Base-by-base conservation (phyloP, 140 eudicot species). In the Bidens hawaiensis region DNA sequence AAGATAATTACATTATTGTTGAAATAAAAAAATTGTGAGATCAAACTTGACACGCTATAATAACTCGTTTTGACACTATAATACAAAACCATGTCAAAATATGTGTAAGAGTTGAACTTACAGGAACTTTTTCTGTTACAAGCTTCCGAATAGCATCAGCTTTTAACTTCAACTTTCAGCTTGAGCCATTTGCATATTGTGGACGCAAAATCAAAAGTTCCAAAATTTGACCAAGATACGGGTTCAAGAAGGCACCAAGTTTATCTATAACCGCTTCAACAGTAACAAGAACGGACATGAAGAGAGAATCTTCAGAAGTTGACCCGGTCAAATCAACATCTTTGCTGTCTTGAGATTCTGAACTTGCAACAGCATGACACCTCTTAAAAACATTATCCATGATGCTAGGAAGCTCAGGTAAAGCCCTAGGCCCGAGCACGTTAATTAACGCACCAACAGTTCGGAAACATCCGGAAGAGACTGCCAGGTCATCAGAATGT, bases 241-340 rank as follows among this genome's bases (percentile, higher is more conserved):
- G 99, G 54, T 79, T 93, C 42, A 93, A 55, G 64, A 93, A 93
- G 15, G 85, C 95, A 71, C 96, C 99, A 36, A 93, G 87, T 67
- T 85, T 85, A 68, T 78, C 81, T 38, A 88, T 59, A 50, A 88
- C 82, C 23, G 96, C 96, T 82, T 85, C 99, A 23, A 93, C 54
- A n/a, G 89, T 65, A 23, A 85, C 68, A 18, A 88, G 82, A 62
- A 88, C 56, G 55, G 89, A 78, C 74, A 76, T 79, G 38, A 81
- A 72, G 25, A 80, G 75, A 43, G 87, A 63, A 30, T 88, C 90
- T 63, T 64, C 68, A 6, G 80, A 64, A 64, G 54, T 71, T 22
- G 76, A 47, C 14, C 45, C 65, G 12, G 9, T 47, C 19, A 72
- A 62, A 57, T 53, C 16, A 31, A 33, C 60, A 38, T 69, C 61